Base-by-base conservation (phyloP, 208 protist genomes). In the Trypanosoma mega region DNA sequence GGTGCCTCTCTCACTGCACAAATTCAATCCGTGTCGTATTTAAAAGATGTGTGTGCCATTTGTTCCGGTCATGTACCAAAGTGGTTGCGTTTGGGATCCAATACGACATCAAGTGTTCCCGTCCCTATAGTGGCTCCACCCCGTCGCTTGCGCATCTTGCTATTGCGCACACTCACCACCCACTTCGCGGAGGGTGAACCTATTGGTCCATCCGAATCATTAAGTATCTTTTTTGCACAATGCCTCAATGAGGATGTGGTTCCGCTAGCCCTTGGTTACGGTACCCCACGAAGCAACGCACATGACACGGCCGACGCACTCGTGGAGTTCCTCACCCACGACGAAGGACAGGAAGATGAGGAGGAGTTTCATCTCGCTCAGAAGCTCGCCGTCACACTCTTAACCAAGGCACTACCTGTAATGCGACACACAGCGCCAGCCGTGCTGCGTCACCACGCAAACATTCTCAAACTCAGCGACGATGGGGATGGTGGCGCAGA, bases 11-110 rank as follows among this genome's bases (percentile, higher is more conserved):
- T 85, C 47, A 69, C 60, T 8, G 68, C 68, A 9, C 82, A 82
- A 53, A 66, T 90, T 54, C 74, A 84, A 16, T 63, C 73, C 6
- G 73, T 78, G n/a, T 67, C 74, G 2, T 86, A 79, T 53, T 55
- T 82, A 20, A 86, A 82, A 51, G 83, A 90, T 60, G 37, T 90
- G n/a, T 87, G 79, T 52, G 63, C 56, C 21, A 49, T 90, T 1
- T 64, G 55, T n/a, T 21, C 50, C 34, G 67, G 56, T 0, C 29
- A 24, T 30, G 18, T 56, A n/a, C 60, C 76, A 11, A 68, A 54
- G 31, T 82, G 76, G 76, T 31, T 82, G 1, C 48, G 63, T 7
- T 29, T 78, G 24, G 20, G 33, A 14, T 57, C 29, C 27, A 41
- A 48, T 7, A 18, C n/a, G n/a, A n/a, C n/a, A n/a, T n/a, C n/a